Evolutionary conservation across 2,329 filamentous ascomycete species (phyloP).

Genomic region (Curvularia spicifera): DNA sequence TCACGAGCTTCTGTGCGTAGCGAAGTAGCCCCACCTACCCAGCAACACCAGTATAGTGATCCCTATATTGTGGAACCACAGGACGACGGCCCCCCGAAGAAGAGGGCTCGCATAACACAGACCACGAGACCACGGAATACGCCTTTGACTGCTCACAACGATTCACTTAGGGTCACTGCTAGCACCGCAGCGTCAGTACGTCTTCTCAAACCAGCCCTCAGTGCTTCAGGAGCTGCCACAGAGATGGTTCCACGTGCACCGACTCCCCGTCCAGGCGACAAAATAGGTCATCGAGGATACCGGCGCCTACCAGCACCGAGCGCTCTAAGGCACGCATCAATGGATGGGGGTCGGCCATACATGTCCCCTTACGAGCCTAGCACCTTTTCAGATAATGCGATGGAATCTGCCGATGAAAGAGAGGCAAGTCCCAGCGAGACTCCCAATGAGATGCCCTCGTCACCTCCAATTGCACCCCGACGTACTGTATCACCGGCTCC

Average conservation of each 20-base stretch:
- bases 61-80: conserved; percentile 38
- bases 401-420: conserved; percentile 56
- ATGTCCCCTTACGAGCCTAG: conserved; percentile 43
- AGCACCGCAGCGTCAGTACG: conserved; percentile 89
- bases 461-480: conserved; percentile 74
- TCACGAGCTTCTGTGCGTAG: conserved; percentile 50
- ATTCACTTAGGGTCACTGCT: conserved; percentile 86
- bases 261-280: conserved; percentile 70
- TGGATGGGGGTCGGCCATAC: conserved; percentile 49
- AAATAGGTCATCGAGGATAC: conserved; percentile 35
- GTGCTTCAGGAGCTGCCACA: conserved; percentile 60
- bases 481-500: conserved; percentile 67
- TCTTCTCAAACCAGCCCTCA: conserved; percentile 75
- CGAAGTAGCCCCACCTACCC: conserved; percentile 30
- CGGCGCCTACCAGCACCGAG: conserved; percentile 53
- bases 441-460: conserved; percentile 84
- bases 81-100: conserved; percentile 68
- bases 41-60: conserved; percentile 30
- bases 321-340: conserved; percentile 67
- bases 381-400: conserved; percentile 51
- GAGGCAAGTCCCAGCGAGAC: conserved; percentile 62
- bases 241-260: conserved; percentile 78
- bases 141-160: conserved; percentile 74
- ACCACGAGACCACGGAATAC: conserved; percentile 74
- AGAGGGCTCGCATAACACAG: conserved; percentile 79